A percentile compares a stretch with the other conserved stretches of the same genome.
Conservation (phyloP, 495 filamentous ascomycete species). For the Aspergillus hancockii region DNA sequence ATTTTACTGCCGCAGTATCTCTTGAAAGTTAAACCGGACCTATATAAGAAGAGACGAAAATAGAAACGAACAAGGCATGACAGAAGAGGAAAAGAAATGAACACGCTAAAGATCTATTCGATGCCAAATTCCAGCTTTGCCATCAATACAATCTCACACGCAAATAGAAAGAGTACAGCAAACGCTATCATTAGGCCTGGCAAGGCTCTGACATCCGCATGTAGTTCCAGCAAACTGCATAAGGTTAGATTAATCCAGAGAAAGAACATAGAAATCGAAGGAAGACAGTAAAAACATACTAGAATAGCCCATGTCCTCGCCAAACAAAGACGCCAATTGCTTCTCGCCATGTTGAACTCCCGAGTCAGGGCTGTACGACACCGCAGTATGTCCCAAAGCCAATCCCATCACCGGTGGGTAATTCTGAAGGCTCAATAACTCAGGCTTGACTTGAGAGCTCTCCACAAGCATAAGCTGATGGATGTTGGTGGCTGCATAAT, state of each 20-base stretch:
- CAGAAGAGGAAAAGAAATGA: neutral
- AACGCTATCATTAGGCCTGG: constrained; percentile 8
- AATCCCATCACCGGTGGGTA: constrained; percentile 65
- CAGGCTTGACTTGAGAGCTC: constrained; percentile 33
- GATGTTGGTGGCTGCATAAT: constrained; percentile 60
- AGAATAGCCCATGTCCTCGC: constrained; percentile 64
- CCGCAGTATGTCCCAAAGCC: constrained; percentile 64
- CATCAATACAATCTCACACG: neutral
- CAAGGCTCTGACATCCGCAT: constrained; percentile 45
- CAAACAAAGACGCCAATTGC: constrained; percentile 60
- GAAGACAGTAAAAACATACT: constrained; percentile 31
- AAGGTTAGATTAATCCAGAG: constrained; percentile 19
- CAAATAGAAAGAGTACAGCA: neutral
- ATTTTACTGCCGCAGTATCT: neutral
- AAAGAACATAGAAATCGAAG: neutral
- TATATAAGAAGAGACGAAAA: neutral
- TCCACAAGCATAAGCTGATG: constrained; percentile 55
- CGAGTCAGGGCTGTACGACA: constrained; percentile 54
- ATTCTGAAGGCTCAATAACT: constrained; percentile 45
- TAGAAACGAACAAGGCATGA: neutral
- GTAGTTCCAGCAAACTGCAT: constrained; percentile 57
- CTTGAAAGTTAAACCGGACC: neutral
- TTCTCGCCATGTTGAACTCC: constrained; percentile 58
- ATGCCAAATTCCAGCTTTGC: neutral
- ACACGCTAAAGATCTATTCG: neutral